Base-by-base conservation (phyloP, 2,329 filamentous ascomycete genomes). In the Aphanoascus verrucosus region DNA sequence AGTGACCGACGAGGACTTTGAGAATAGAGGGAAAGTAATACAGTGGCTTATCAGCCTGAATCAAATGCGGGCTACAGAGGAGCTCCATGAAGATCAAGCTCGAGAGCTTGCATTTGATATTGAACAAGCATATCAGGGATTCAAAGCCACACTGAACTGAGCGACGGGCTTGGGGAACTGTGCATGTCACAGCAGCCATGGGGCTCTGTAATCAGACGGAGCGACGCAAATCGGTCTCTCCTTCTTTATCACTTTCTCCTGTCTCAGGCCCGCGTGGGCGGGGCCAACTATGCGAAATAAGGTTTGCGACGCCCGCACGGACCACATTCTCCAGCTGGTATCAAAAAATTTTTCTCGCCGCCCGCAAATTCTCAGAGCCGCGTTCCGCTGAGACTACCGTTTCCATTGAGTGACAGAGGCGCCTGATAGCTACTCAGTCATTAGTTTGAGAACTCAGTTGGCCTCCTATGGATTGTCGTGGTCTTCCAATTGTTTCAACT, bases 301-400 rank as follows among this genome's bases (percentile, higher is more conserved):
- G 34, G 47, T 52, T 52, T 41, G 28, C 37, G 12, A 31, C 28
- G 17, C 20, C 37, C 48, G 55, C 55, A 56, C 55, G 48, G 52
- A 54, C 47, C 47, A 49, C 40, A 19, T 15, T 50, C 20, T 14
- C 20, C 42, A 15, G 14, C 45, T 3, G 32, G 11, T 20, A 52
- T 52, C 49, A 45, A 38, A 52, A 42, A 31, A 14, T 19, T 28
- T 31, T 35, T 28, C 37, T 28, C 43, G 52, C 50, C 57, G 63
- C 61, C 66, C 66, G 64, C 60, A 56, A 55, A 59, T 61, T 60
- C 20, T 46, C 28, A 5, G 2, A 41, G 7, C 15, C 17, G 17
- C 3, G 2, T 41, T 41, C 9, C 17, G 14, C 17, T 41, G 5
- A 7, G 19, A 37, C 12, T 37, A 37, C 35, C 12, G 35, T 41